Base-by-base conservation (phyloP, 345 rosid species). In the Aquilaria yunnanensis region DNA sequence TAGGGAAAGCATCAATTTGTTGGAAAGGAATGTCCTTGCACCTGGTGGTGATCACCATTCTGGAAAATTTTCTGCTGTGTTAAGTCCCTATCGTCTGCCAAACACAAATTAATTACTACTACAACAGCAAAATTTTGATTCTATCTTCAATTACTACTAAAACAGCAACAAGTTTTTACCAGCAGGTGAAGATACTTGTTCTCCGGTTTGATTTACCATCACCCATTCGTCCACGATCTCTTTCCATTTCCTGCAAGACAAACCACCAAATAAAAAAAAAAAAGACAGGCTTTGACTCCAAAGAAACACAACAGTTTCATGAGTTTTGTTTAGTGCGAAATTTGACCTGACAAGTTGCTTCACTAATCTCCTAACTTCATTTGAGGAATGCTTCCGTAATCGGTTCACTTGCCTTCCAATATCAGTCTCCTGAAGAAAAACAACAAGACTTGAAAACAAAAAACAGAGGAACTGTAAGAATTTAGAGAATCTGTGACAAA, bases 181-280 rank as follows among this genome's bases (percentile, higher is more conserved):
- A 46, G 53, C 60, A 63, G 67, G 53, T 31, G 58, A 62, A 62
- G 99, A 76, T 62, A 84, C 86, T 34, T 63, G 77, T 72, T 81
- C 84, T 59, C 89, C 82, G 54, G 90, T 81, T 65, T 82, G 86
- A 81, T 92, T 89, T 76, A 79, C 54, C 70, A 73, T 86, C 74
- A 92, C 96, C 97, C 97, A 89, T 68, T 92, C 96, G 55, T 89
- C 96, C 23, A 92, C 96, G 48, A 75, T 92, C 56, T 83, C 96
- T 59, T 89, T 92, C 98, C 98, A 92, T 77, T 89, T 92, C 74
- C 97, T 92, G 78, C 54, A 64, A n/a, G 63, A 69, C 63, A 61
- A 73, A 56, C 51, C 47, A 13, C 13, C 56, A 37, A 57, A 11
- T 62, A 50, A 62, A 60, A 46, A 5, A 16, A 23, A 23, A 23